A percentile compares a stretch with the other conserved stretches of the same genome.
phyloP scores from a whole-genome alignment of 108 stramenopile species.

The Parietichytrium sp. region DNA sequence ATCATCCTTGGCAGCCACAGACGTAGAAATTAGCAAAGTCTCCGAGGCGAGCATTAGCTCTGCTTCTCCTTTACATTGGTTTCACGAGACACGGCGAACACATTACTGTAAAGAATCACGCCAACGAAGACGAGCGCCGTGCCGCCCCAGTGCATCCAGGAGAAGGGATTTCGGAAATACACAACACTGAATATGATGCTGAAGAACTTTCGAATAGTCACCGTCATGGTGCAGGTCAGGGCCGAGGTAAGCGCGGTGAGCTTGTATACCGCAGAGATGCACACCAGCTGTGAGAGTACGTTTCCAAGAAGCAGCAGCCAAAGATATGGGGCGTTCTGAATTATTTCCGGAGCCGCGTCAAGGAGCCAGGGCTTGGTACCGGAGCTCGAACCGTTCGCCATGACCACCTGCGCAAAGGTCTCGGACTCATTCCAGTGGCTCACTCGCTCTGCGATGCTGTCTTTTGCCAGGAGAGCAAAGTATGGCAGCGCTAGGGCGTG shows the following conservation, averaged over 20 bases:
- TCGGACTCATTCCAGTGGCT: neutral
- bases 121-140: conserved; percentile 36
- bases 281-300: conserved; percentile 30
- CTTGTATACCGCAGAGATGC: conserved; percentile 4
- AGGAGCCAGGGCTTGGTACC: neutral
- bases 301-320: conserved; percentile 40
- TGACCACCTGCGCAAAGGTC: too few relatives aligned
- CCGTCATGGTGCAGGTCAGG: conserved; percentile 38
- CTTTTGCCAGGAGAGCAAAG: neutral
- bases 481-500: conserved; percentile 22
- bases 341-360: neutral
- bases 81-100: neutral
- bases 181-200: conserved; percentile 35
- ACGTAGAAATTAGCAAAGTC: too few relatives aligned
- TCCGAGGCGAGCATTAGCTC: too few relatives aligned
- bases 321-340: neutral
- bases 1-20: too few relatives aligned
- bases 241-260: neutral
- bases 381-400: too few relatives aligned
- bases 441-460: neutral
- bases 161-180: conserved; percentile 36
- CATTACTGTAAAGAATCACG: neutral
- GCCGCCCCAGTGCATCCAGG: conserved; percentile 2
- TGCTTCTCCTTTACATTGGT: too few relatives aligned
- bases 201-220: conserved; percentile 36